Conservation (phyloP, 768 basidiomycete genomes). For the Trametes punicea region DNA sequence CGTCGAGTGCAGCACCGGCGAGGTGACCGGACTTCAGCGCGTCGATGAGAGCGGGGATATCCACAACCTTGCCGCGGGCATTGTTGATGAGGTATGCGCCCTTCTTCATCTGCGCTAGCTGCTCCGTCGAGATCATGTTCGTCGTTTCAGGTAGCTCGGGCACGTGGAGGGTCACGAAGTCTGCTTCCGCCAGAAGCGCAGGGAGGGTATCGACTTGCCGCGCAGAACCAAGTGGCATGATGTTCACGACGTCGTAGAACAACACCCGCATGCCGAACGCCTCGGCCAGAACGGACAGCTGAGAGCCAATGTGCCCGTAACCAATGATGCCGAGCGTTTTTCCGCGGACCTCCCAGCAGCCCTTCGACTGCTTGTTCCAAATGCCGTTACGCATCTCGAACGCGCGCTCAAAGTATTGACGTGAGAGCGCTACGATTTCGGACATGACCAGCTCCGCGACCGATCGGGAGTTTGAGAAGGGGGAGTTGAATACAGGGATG, state of each 20-base stretch:
- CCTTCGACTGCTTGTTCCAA: constrained; percentile 99
- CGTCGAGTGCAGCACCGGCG: constrained; percentile 90
- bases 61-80: constrained; percentile 91
- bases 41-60: constrained; percentile 85
- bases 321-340: constrained; percentile 98
- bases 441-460: constrained; percentile 97
- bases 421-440: constrained; percentile 90
- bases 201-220: constrained; percentile 81
- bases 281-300: constrained; percentile 95
- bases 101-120: constrained; percentile 90
- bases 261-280: constrained; percentile 94
- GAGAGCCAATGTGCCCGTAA: constrained; percentile 97
- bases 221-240: constrained; percentile 97
- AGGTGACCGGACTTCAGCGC: constrained; percentile 84
- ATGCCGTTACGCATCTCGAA: constrained; percentile 84
- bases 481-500: constrained; percentile 98
- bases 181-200: constrained; percentile 71
- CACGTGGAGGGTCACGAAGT: constrained; percentile 95
- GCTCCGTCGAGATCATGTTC: constrained; percentile 79
- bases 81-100: constrained; percentile 98
- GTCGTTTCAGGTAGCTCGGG: constrained; percentile 95
- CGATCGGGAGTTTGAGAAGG: constrained; percentile 97
- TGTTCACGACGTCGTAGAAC: constrained; percentile 92
- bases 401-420: constrained; percentile 87
- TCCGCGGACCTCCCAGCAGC: constrained; percentile 96